Conservation (phyloP, 768 basidiomycete genomes). For the Trametes cingulata region DNA sequence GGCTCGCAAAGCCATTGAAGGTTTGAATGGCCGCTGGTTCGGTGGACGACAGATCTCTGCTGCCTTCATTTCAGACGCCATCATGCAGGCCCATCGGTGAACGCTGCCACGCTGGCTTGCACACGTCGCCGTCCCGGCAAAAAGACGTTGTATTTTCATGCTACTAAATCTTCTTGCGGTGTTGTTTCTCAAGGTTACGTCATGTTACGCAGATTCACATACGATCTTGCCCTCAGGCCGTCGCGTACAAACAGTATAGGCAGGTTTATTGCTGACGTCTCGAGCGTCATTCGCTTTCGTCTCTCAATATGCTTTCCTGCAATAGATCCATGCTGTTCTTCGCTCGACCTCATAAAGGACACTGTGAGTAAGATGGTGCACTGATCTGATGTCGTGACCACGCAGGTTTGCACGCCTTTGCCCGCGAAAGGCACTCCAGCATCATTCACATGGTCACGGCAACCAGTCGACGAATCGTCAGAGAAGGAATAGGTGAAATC, state of each 20-base stretch:
- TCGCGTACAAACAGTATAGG: conserved; percentile 28
- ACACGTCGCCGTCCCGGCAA: not conserved
- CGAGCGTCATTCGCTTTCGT: conserved; percentile 32
- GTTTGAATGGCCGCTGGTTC: conserved; percentile 96
- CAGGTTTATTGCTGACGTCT: conserved; percentile 40
- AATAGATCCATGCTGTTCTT: conserved; percentile 23
- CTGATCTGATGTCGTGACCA: not conserved
- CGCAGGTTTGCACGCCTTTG: not conserved
- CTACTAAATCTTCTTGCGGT: conserved; percentile 10
- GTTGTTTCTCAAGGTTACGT: conserved; percentile 22
- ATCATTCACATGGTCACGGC: no score
- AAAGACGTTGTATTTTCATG: conserved; percentile 26
- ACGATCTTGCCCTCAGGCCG: conserved; percentile 5
- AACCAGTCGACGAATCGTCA: not conserved
- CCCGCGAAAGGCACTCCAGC: no score
- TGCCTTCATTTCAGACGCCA: conserved; percentile 87
- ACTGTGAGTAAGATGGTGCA: not conserved
- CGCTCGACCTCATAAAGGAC: not conserved
- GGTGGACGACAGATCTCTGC: conserved; percentile 89
- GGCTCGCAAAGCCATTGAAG: conserved; percentile 83
- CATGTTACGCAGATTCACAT: conserved; percentile 28
- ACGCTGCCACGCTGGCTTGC: not conserved
- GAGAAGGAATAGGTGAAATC: conserved; percentile 3
- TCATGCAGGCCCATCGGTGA: conserved; percentile 90
- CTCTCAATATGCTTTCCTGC: conserved; percentile 37